A percentile compares a stretch with the other conserved stretches of the same genome.
Conservation (phyloP, 495 filamentous ascomycete genomes). For the Penicillium steckii region DNA sequence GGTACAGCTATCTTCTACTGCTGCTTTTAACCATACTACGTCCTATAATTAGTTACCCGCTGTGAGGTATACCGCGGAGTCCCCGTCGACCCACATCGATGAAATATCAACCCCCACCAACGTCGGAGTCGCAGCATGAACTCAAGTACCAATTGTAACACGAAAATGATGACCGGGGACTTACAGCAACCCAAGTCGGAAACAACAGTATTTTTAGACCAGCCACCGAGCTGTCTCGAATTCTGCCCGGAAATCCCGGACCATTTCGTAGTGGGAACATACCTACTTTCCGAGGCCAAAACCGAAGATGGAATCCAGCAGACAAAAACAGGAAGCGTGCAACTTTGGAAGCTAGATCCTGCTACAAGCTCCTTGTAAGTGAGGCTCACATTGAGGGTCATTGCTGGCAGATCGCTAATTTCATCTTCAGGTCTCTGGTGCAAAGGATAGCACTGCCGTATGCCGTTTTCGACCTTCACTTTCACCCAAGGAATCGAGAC, state of each 20-base stretch:
- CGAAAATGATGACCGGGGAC: not conserved
- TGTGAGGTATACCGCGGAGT: too few relatives aligned
- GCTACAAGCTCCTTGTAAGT: conserved; percentile 50
- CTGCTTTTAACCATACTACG: too few relatives aligned
- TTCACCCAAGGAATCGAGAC: conserved; percentile 57
- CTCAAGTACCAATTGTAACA: not conserved
- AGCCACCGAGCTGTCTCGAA: conserved; percentile 82
- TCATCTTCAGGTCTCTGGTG: conserved; percentile 28
- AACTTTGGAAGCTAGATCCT: conserved; percentile 57
- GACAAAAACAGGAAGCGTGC: conserved; percentile 68
- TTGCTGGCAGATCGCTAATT: not conserved
- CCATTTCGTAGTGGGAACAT: conserved; percentile 83
- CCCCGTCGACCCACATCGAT: not conserved
- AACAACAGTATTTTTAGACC: conserved; percentile 44
- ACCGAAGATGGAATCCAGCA: conserved; percentile 42
- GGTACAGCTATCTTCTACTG: too few relatives aligned
- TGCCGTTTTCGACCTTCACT: conserved; percentile 85
- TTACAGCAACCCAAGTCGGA: conserved; percentile 24
- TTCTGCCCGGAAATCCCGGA: conserved; percentile 66
- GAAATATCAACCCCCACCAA: too few relatives aligned
- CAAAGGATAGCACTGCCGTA: conserved; percentile 55
- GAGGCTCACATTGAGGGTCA: not conserved
- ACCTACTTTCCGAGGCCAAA: conserved; percentile 62
- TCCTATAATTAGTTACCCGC: not conserved
- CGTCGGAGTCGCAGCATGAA: not conserved